Base-by-base conservation (phyloP, 192 early-diverging fungal species). In the Endogone sp. region DNA sequence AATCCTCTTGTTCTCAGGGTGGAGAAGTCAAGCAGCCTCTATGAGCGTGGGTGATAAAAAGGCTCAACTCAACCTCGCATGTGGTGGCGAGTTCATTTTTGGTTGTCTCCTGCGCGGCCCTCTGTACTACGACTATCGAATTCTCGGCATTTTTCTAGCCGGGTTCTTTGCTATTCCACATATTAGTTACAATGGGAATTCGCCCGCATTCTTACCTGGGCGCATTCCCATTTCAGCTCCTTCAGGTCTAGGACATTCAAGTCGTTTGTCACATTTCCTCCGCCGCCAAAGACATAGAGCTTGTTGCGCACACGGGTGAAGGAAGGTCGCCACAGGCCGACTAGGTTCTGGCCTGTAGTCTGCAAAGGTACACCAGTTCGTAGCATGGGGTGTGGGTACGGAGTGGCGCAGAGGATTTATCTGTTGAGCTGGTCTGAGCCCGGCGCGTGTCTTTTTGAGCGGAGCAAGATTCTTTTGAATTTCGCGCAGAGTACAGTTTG, bases 201-300 rank as follows among this genome's bases (percentile, higher is more conserved):
- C 27, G n/a, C n/a, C 59, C 4, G 4, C 4, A 28, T n/a, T n/a
- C 76, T 75, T 77, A 83, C 81, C 67, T 80, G 66, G 27, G 87
- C 68, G 37, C 71, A 79, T 32, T 81, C 82, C 87, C 87, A 89
- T 8, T 73, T 49, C 66, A 78, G 68, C 20, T 82, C 76, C 13
- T 61, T 60, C 13, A 87, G 49, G 68, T 82, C 79, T 24, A 87
- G 73, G 2, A 75, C 78, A 69, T 82, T 79, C 4, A 89, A 74
- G 70, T 89, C 81, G 60, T 87, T 84, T 3, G 81, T 85, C 26
- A 82, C 83, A 68, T 85, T 79, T 13, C 83, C 83, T 11, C 83
- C 83, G 22, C 83, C 83, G 25, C 83, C 83, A 75, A 81, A 85
- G 3, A 82, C 75, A 44, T 81, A 85, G 9, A 85, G 68, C 29